Evolutionary conservation across 2,329 filamentous ascomycete species (phyloP).

Genomic region (Monosporascus ibericus): DNA sequence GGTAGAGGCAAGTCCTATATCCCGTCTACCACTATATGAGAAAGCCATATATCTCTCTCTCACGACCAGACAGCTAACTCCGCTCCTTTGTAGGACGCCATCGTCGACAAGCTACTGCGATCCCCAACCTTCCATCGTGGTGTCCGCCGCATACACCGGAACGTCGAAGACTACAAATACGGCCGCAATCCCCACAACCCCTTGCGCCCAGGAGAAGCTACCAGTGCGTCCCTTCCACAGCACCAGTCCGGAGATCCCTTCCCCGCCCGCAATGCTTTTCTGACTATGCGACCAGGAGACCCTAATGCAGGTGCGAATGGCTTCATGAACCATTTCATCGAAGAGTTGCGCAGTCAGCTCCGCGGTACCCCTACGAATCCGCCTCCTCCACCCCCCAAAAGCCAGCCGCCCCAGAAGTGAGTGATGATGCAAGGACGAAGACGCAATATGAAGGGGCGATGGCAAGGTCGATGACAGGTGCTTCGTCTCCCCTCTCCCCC

Average conservation of each 20-base stretch:
- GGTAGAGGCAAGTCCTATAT: background rate
- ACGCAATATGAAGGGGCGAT: background rate
- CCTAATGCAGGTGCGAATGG: constrained; percentile 7
- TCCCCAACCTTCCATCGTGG: constrained; percentile 46
- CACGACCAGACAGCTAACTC: background rate
- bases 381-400: constrained; percentile 16
- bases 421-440: background rate
- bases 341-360: constrained; percentile 46
- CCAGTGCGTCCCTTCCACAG: constrained; percentile 28
- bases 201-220: constrained; percentile 45
- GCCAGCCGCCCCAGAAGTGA: constrained; percentile 17
- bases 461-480: background rate
- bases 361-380: constrained; percentile 37
- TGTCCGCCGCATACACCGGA: constrained; percentile 46
- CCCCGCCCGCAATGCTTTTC: background rate
- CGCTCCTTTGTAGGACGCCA: background rate
- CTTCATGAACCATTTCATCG: constrained; percentile 42
- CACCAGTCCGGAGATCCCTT: background rate
- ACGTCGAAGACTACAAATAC: constrained; percentile 41
- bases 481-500: too few relatives aligned
- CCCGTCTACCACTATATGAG: background rate
- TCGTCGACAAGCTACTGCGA: constrained; percentile 36
- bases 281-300: constrained; percentile 26
- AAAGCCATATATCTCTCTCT: background rate
- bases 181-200: constrained; percentile 46